Evolutionary conservation across 805 yeast genomes (phyloP).

Genomic region (baker's yeast (Saccharomyces cerevisiae)): DNA sequence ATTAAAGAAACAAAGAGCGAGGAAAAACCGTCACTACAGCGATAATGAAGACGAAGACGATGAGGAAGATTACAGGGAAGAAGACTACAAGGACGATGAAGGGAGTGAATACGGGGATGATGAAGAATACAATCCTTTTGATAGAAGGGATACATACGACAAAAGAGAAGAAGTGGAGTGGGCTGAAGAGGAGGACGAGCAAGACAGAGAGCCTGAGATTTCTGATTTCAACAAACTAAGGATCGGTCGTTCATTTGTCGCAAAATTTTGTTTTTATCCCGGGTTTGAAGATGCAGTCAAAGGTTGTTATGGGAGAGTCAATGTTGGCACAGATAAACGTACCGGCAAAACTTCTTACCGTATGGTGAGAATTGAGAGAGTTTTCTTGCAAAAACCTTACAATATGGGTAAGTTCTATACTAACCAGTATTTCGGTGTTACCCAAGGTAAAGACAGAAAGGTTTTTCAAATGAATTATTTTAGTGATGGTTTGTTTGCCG

Average conservation of each 20-base stretch:
- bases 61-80: slow-evolving; percentile 30
- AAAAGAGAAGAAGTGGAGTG: slow-evolving; percentile 37
- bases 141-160: slow-evolving; percentile 25
- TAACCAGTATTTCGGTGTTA: slow-evolving; percentile 55
- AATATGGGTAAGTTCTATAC: slow-evolving; percentile 42
- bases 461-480: slow-evolving; percentile 70
- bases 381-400: slow-evolving; percentile 46
- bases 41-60: slow-evolving; percentile 42
- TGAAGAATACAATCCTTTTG: slow-evolving; percentile 33
- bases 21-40: slow-evolving; percentile 38
- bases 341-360: slow-evolving; percentile 64
- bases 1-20: slow-evolving; percentile 68
- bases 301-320: slow-evolving; percentile 76
- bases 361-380: slow-evolving; percentile 70
- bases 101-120: slow-evolving; percentile 35
- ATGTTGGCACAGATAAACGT: slow-evolving; percentile 62
- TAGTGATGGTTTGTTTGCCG: slow-evolving; percentile 66
- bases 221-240: slow-evolving; percentile 64
- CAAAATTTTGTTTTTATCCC: slow-evolving; percentile 73
- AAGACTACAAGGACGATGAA: slow-evolving; percentile 32
- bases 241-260: slow-evolving; percentile 69
- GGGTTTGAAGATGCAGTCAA: slow-evolving; percentile 62
- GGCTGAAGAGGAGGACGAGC: slow-evolving; percentile 42
- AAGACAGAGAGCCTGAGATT: slow-evolving; percentile 39
- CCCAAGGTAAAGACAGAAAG: slow-evolving; percentile 75